A percentile compares a stretch with the other conserved stretches of the same genome.
Evolutionary conservation across 2,329 filamentous ascomycete genomes (phyloP).

Genomic region (Fusarium nurragi): DNA sequence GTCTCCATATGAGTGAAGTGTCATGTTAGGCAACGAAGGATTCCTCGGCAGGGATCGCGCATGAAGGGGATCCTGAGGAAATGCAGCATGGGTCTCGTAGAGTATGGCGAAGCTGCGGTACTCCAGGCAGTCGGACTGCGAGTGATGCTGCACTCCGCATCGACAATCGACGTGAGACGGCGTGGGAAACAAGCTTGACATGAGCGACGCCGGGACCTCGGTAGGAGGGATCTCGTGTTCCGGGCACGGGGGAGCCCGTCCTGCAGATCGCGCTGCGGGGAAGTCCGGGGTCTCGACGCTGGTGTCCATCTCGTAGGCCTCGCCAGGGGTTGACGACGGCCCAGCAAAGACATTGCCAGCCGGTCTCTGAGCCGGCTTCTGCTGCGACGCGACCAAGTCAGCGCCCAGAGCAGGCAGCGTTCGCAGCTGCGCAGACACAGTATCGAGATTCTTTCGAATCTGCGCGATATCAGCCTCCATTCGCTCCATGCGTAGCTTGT

Average conservation of each 20-base stretch:
- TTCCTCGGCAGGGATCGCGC: slow-evolving; percentile 37
- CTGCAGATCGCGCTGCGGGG: slow-evolving; percentile 12
- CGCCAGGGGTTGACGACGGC: slow-evolving; percentile 7
- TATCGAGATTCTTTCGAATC: slow-evolving; percentile 37
- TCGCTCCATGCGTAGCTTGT: slow-evolving; percentile 40
- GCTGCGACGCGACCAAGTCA: slow-evolving; percentile 25
- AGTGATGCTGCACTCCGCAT: slow-evolving; percentile 41
- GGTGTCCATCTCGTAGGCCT: slow-evolving; percentile 14
- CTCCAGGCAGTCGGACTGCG: slow-evolving; percentile 38
- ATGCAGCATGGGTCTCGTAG: slow-evolving; percentile 39
- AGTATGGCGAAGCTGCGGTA: slow-evolving; percentile 40
- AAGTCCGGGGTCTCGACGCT: slow-evolving; percentile 6
- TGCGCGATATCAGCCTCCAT: slow-evolving; percentile 42
- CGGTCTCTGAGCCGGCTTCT: slow-evolving; percentile 16
- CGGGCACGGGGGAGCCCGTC: neutral
- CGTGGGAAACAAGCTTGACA: slow-evolving; percentile 22
- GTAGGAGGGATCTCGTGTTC: slow-evolving; percentile 15
- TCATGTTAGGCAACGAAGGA: slow-evolving; percentile 37
- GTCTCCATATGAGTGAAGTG: slow-evolving; percentile 38
- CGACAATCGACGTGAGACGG: slow-evolving; percentile 38
- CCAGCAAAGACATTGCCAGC: slow-evolving; percentile 4
- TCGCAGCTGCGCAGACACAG: slow-evolving; percentile 31
- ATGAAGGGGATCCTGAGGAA: slow-evolving; percentile 33
- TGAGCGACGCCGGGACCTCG: neutral
- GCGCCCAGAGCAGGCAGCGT: slow-evolving; percentile 18